A percentile compares a stretch with the other conserved stretches of the same genome.
Evolutionary conservation across 805 yeast species (phyloP).

Genomic region (Ogataea salicorniae): DNA sequence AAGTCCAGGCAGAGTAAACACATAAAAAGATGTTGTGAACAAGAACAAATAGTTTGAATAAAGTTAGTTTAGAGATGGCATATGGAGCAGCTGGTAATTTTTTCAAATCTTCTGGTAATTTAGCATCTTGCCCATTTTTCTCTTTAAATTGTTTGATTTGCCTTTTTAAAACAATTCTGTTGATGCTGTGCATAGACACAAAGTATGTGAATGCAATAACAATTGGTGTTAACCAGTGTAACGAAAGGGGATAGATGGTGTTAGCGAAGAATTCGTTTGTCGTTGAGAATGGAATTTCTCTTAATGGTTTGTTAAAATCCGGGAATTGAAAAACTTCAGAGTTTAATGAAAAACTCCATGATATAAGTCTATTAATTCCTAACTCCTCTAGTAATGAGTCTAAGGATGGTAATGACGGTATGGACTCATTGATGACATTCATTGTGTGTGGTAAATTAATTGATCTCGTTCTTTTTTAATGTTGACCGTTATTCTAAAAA

Average conservation of each 20-base stretch:
- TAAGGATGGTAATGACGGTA: no score
- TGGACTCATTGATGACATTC: no score
- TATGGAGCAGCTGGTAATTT: conserved; percentile 51
- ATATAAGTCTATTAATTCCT: conserved; percentile 10
- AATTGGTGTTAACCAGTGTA: conserved; percentile 51
- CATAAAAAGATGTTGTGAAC: conserved; percentile 59
- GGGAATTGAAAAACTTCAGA: conserved; percentile 26
- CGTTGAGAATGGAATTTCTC: conserved; percentile 24
- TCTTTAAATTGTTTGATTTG: conserved; percentile 34
- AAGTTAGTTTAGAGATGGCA: conserved; percentile 36
- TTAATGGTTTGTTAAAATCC: conserved; percentile 17
- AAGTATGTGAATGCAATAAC: conserved; percentile 56
- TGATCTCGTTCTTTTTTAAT: no score
- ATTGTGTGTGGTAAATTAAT: no score
- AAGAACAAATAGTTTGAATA: conserved; percentile 52
- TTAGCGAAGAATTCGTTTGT: conserved; percentile 22
- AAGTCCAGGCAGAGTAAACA: conserved; percentile 66
- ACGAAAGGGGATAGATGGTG: conserved; percentile 34
- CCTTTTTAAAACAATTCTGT: conserved; percentile 42
- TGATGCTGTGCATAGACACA: conserved; percentile 48
- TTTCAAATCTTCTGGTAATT: conserved; percentile 25
- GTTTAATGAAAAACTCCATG: conserved; percentile 23
- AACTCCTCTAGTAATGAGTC: no score
- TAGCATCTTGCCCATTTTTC: conserved; percentile 21
- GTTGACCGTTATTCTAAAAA: no score